These are phyloP conservation scores for Iris pallida DNA, from an alignment of 116 monocot genomes.

Conservation along the genomic window DNA sequence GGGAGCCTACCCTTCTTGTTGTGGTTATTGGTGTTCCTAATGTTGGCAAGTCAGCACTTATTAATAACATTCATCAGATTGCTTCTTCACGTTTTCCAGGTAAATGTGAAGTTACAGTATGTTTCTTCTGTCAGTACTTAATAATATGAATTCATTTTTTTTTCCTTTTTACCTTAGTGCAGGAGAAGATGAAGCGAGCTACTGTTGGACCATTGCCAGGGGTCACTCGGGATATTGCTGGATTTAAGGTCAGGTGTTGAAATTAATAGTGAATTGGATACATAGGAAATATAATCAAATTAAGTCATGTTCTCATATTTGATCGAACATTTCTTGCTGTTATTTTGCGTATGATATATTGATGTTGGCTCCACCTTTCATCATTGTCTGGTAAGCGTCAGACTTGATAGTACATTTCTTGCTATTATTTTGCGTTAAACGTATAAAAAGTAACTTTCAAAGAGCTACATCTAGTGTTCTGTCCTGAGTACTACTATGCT, in stretches of 20 bases:
- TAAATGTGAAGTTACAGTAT: slow-evolving; percentile 20
- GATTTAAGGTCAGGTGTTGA: slow-evolving; percentile 60
- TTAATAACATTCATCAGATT: slow-evolving; percentile 86
- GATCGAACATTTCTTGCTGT: not conserved
- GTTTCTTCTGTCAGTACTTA: not conserved
- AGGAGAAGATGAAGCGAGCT: slow-evolving; percentile 84
- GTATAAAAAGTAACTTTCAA: no score
- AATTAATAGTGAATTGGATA: no score
- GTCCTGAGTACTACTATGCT: no score
- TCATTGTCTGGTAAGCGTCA: not conserved
- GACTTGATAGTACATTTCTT: no score
- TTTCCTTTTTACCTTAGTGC: slow-evolving; percentile 33
- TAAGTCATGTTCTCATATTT: not conserved
- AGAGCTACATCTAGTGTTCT: no score
- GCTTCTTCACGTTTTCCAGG: slow-evolving; percentile 81
- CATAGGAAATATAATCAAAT: no score
- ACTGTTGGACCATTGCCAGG: slow-evolving; percentile 92
- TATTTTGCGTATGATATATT: not conserved
- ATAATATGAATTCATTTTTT: not conserved
- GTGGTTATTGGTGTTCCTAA: slow-evolving; percentile 95
- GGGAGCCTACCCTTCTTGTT: slow-evolving; percentile 92
- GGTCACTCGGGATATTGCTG: slow-evolving; percentile 94
- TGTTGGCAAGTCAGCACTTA: slow-evolving; percentile 95
- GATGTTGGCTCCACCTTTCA: not conserved
- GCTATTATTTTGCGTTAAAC: no score